These are phyloP conservation scores for Cadophora malorum DNA, from an alignment of 2,329 filamentous ascomycete genomes.

Conservation along the genomic window DNA sequence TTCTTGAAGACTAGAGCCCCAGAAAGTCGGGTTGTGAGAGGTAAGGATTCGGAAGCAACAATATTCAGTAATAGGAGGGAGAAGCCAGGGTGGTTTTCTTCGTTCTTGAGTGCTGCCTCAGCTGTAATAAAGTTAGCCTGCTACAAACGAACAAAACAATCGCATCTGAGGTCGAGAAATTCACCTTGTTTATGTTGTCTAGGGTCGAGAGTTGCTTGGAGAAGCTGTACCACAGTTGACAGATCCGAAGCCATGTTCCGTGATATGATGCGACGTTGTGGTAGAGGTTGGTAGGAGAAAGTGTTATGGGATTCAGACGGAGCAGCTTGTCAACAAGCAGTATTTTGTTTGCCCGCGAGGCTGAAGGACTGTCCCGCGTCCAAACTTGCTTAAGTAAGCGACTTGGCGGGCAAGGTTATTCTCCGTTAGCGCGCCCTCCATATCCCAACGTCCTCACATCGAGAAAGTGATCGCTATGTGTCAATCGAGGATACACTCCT, in stretches of 20 bases:
- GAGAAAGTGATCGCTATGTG: background rate
- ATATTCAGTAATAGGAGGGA: slow-evolving; percentile 89
- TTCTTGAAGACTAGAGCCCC: slow-evolving; percentile 98
- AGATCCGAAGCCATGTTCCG: slow-evolving; percentile 65
- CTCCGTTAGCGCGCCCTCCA: background rate
- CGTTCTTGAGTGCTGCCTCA: slow-evolving; percentile 77
- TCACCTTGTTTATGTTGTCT: slow-evolving; percentile 87
- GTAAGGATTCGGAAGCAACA: slow-evolving; percentile 75
- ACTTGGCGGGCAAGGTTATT: too few relatives aligned
- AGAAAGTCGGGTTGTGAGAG: slow-evolving; percentile 81
- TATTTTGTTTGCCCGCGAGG: slow-evolving; percentile 15
- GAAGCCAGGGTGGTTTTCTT: slow-evolving; percentile 86
- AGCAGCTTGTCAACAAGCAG: slow-evolving; percentile 10
- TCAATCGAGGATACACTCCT: background rate
- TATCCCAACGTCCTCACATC: background rate
- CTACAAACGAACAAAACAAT: slow-evolving; percentile 36
- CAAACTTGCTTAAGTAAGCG: background rate
- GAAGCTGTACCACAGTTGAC: slow-evolving; percentile 75
- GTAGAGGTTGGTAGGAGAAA: slow-evolving; percentile 5
- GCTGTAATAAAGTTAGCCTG: slow-evolving; percentile 59
- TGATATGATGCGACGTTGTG: slow-evolving; percentile 19
- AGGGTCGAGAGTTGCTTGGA: slow-evolving; percentile 90
- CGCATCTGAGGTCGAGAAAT: slow-evolving; percentile 37
- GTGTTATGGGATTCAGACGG: background rate
- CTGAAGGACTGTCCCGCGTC: background rate